Evolutionary conservation across 1,284 basidiomycete species (phyloP).

Genomic region (Mycena citricolor): DNA sequence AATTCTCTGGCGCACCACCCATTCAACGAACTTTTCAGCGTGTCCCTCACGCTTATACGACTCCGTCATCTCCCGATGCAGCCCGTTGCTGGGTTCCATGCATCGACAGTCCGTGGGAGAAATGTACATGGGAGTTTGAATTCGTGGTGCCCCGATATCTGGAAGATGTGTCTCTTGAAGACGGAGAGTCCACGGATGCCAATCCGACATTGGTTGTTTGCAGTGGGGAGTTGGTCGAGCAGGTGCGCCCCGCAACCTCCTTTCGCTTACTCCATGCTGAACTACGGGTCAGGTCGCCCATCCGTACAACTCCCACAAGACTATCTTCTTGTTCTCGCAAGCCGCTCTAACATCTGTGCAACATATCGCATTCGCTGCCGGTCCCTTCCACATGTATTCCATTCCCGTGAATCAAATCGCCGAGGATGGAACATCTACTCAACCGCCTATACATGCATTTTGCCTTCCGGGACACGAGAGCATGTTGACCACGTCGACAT

Average conservation of each 20-base stretch:
- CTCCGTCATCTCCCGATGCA: constrained; percentile 84
- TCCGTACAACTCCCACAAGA: constrained; percentile 91
- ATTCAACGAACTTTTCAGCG: constrained; percentile 58
- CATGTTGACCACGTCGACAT: constrained; percentile 66
- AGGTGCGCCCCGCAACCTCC: constrained; percentile 70
- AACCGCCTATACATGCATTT: constrained; percentile 91
- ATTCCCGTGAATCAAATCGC: constrained; percentile 61
- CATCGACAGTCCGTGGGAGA: constrained; percentile 92
- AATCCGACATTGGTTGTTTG: constrained; percentile 86
- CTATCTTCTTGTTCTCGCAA: constrained; percentile 93
- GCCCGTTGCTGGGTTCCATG: constrained; percentile 98
- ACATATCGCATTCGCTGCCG: constrained; percentile 94
- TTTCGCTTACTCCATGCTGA: constrained; percentile 21
- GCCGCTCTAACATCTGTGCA: constrained; percentile 89
- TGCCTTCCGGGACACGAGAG: constrained; percentile 87
- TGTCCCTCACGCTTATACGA: constrained; percentile 91
- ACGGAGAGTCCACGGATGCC: constrained; percentile 57
- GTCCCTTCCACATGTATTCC: constrained; percentile 84
- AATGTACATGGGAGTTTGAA: constrained; percentile 98
- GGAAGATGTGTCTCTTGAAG: constrained; percentile 63
- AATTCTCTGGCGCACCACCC: constrained; percentile 18
- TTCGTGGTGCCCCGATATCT: constrained; percentile 90
- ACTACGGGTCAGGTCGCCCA: constrained; percentile 72
- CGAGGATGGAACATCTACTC: constrained; percentile 65
- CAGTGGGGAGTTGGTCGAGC: constrained; percentile 92